phyloP scores from a whole-genome alignment of 352 stramenopile species.

The Blastocystis hominis region DNA sequence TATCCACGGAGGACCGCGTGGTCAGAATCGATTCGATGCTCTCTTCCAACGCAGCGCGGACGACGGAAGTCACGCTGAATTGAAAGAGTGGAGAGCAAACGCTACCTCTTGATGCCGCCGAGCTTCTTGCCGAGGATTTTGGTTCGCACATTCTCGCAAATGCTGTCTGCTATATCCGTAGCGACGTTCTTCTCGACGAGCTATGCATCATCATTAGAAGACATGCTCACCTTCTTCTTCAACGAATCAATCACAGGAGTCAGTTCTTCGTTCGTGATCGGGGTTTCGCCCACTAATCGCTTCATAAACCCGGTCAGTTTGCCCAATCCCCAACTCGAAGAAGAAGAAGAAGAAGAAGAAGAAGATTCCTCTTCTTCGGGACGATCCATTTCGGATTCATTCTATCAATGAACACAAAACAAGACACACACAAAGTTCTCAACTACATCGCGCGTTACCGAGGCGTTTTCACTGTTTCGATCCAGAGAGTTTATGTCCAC shows the following conservation, averaged over 20 bases:
- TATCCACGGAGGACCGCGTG: conserved; percentile 84
- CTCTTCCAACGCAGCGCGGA: conserved; percentile 84
- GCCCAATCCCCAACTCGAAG: conserved; percentile 24
- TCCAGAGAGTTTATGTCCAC: conserved; percentile 38
- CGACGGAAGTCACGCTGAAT: conserved; percentile 73
- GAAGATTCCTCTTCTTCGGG: not conserved
- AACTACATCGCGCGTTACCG: not conserved
- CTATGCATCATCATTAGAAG: conserved; percentile 59
- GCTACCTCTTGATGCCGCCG: conserved; percentile 75
- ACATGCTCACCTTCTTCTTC: conserved; percentile 72
- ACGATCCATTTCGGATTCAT: conserved; percentile 53
- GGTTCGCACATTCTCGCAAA: conserved; percentile 83
- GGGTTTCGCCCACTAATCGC: conserved; percentile 77
- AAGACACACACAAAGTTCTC: conserved; percentile 33
- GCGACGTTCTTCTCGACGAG: conserved; percentile 94
- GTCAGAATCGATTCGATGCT: conserved; percentile 85
- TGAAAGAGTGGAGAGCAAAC: conserved; percentile 53
- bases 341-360: not conserved
- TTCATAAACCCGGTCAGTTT: conserved; percentile 72
- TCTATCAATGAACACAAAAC: not conserved
- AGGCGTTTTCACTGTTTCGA: not conserved
- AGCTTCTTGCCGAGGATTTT: conserved; percentile 86
- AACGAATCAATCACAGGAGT: conserved; percentile 81
- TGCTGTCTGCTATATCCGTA: conserved; percentile 81
- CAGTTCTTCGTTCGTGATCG: conserved; percentile 82